Conservation (phyloP, 495 filamentous ascomycete species). For the Aspergillus bertholletiae region DNA sequence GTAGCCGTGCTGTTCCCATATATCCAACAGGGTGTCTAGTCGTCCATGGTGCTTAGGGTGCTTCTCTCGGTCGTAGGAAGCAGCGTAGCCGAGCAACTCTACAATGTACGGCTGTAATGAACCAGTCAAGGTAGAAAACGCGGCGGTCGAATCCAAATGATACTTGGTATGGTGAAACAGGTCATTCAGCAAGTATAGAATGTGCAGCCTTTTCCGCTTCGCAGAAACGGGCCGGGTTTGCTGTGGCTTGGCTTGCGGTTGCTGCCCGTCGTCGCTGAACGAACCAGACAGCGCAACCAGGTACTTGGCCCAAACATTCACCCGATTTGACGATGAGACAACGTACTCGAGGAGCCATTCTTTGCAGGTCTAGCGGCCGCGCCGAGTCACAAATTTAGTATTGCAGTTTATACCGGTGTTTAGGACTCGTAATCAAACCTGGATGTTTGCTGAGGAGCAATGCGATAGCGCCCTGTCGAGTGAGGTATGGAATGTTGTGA, state of each 20-base stretch:
- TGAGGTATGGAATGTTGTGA: constrained; percentile 64
- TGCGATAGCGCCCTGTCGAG: constrained; percentile 65
- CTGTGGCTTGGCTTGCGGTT: constrained; percentile 8
- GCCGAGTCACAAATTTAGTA: constrained; percentile 47
- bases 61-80: constrained; percentile 54
- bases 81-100: constrained; percentile 58
- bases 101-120: constrained; percentile 60
- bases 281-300: constrained; percentile 64
- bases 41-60: constrained; percentile 64
- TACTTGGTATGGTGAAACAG: constrained; percentile 74
- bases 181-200: constrained; percentile 83
- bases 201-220: constrained; percentile 68
- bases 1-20: constrained; percentile 73
- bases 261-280: constrained; percentile 32
- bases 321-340: constrained; percentile 62
- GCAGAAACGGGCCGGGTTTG: constrained; percentile 42
- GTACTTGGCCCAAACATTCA: constrained; percentile 70
- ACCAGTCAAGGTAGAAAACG: constrained; percentile 52
- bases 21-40: constrained; percentile 59
- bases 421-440: constrained; percentile 72
- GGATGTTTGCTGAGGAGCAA: constrained; percentile 82
- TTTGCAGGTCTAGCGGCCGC: constrained; percentile 76
- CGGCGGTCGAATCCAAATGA: constrained; percentile 41
- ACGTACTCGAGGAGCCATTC: constrained; percentile 75
- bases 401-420: constrained; percentile 36